These are phyloP conservation scores for Stephania yunnanensis DNA, from an alignment of 164 flowering plant species.

Conservation along the genomic window DNA sequence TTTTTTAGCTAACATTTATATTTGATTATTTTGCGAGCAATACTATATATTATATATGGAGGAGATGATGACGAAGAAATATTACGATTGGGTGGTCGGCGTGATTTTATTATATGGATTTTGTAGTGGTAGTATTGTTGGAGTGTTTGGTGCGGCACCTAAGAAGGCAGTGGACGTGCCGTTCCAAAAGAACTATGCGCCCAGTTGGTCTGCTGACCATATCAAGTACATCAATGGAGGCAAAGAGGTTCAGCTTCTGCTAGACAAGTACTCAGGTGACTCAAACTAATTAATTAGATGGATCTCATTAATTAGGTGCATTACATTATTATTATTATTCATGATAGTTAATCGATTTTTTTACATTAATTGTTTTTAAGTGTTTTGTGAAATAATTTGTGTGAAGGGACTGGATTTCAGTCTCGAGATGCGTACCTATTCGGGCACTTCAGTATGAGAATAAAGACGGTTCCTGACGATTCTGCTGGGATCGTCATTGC, in stretches of 20 bases:
- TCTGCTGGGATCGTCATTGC: constrained; percentile 80
- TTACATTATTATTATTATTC: too few relatives aligned
- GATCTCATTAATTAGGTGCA: too few relatives aligned
- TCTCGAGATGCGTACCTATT: constrained; percentile 59
- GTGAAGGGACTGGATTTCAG: constrained; percentile 68
- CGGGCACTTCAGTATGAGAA: constrained; percentile 69
- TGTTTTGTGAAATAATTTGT: neutral
- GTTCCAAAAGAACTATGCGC: constrained; percentile 48
- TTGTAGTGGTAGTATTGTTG: neutral
- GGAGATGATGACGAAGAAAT: neutral
- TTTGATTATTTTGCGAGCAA: too few relatives aligned
- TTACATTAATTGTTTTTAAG: too few relatives aligned
- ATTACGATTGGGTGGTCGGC: neutral
- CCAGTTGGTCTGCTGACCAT: constrained; percentile 60
- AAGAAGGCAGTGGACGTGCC: constrained; percentile 47
- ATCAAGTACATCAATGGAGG: constrained; percentile 63
- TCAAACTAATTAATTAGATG: too few relatives aligned
- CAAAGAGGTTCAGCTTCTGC: constrained; percentile 38
- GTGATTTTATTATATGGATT: neutral
- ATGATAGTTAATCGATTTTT: too few relatives aligned
- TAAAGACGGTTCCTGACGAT: constrained; percentile 68
- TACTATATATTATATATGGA: neutral
- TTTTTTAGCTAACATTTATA: too few relatives aligned
- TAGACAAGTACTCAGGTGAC: constrained; percentile 56
- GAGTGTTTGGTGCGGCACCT: constrained; percentile 33